A percentile compares a stretch with the other conserved stretches of the same genome.
These are phyloP conservation scores for Carex sylvatica DNA, from an alignment of 202 grass and related monocot species.

Conservation along the genomic window DNA sequence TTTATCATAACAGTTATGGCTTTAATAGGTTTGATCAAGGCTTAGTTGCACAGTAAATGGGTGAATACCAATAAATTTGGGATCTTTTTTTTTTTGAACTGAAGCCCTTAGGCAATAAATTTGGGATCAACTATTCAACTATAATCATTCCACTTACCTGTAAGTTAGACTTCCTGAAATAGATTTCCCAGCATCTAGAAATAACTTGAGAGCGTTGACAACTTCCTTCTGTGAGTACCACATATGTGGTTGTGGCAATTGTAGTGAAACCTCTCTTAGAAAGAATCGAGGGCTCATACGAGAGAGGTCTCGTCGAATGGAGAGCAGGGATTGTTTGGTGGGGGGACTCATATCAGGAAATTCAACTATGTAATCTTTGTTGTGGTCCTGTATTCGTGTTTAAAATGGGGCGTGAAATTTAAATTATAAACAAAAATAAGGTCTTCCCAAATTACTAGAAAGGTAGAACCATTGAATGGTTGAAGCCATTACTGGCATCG, in stretches of 20 bases:
- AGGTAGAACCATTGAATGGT: background rate
- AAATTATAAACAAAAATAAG: conserved; percentile 21
- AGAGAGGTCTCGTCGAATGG: conserved; percentile 43
- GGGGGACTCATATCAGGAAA: conserved; percentile 71
- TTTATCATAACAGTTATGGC: background rate
- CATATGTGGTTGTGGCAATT: conserved; percentile 67
- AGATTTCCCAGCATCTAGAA: conserved; percentile 58
- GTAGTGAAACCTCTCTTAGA: conserved; percentile 47
- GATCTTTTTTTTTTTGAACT: background rate
- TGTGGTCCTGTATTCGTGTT: conserved; percentile 70
- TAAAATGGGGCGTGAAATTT: conserved; percentile 26
- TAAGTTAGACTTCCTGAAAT: conserved; percentile 70
- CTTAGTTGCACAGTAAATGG: conserved; percentile 7
- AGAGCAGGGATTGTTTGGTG: conserved; percentile 33
- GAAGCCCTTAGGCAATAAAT: background rate
- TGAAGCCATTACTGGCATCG: background rate
- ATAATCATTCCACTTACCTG: conserved; percentile 41
- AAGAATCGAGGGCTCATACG: conserved; percentile 36
- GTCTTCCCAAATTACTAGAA: background rate
- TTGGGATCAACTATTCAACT: background rate
- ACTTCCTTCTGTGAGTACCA: conserved; percentile 86
- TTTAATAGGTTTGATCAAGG: background rate
- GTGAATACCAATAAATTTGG: conserved; percentile 16
- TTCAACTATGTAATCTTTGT: conserved; percentile 88
- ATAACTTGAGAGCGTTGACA: conserved; percentile 68